Base-by-base conservation (phyloP, 495 filamentous ascomycete genomes). In the Xylaria bambusicola region DNA sequence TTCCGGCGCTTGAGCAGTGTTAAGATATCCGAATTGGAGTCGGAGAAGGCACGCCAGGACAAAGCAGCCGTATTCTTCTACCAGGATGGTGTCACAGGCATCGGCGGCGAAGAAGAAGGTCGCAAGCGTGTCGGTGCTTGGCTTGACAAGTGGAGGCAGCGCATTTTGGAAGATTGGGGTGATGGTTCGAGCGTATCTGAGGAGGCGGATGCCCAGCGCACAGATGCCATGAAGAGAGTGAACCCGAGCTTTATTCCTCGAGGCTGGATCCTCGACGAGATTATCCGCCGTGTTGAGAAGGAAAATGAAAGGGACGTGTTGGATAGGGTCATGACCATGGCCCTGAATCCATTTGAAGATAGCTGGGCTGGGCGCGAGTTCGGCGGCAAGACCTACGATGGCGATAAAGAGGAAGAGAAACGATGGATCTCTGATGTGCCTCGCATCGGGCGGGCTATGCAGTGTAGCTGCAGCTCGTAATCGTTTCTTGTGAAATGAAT, bases 201-300 rank as follows among this genome's bases (percentile, higher is more conserved):
- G 3, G 74, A 76, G 0, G 70, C 66, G 17, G 89, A 95, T 41
- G 73, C 68, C 26, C 84, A 87, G 56, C 75, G 94, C 45, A 82
- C 86, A 61, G 66, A 52, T 1, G 82, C 75, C 20, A 98, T 98
- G 94, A 91, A 87, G 74, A 76, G 73, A 6, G 86, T 91, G 5
- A 98, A 98, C 66, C 94, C 94, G 20, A 96, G 89, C 70, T 98
- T 98, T 63, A 74, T 96, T 1, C 91, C 95, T 0, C 80, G 91
- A 31, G 84, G 85, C 20, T 98, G 95, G 94, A 84, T 98, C 51
- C 77, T 98, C 7, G 93, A 98, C 72, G 94, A 98, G 73, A 63
- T 98, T 6, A 97, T 98, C 62, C 81, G 86, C 35, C 80, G 88
- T 13, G 93, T 97, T 2, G 93, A 98, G 73, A 87, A 89, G 66